These are phyloP conservation scores for Glomus cerebriforme DNA, from an alignment of 192 early-diverging fungal species.

Conservation along the genomic window DNA sequence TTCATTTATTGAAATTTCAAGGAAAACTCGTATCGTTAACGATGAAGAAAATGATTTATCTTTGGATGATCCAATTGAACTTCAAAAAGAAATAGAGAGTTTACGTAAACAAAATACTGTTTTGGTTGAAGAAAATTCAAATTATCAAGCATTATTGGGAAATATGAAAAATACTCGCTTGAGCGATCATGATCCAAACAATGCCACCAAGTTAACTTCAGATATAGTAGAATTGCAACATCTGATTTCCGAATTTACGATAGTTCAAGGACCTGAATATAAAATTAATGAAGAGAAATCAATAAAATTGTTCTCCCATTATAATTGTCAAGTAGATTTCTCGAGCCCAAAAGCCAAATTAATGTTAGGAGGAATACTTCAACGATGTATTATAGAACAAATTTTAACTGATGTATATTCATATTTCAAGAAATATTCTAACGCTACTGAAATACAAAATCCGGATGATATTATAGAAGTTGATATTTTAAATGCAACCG, in stretches of 20 bases:
- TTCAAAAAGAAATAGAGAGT: not conserved
- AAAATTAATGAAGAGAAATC: not conserved
- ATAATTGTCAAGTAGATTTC: not conserved
- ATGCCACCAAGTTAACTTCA: not conserved
- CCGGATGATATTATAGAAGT: not conserved
- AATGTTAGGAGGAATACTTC: not conserved
- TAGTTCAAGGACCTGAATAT: not conserved
- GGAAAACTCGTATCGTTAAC: not conserved
- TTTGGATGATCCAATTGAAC: no score
- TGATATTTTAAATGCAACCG: not conserved
- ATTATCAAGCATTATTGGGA: conserved; percentile 13
- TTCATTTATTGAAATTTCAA: not conserved
- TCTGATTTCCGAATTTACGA: conserved; percentile 4
- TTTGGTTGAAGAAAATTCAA: not conserved
- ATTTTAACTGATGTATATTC: not conserved
- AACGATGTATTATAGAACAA: not conserved
- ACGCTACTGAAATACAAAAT: not conserved
- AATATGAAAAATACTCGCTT: not conserved
- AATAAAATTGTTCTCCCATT: not conserved
- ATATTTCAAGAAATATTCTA: no score
- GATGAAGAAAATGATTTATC: not conserved
- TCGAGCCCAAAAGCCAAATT: not conserved
- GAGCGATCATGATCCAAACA: conserved; percentile 25
- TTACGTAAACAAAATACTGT: not conserved
- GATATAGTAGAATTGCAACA: conserved; percentile 3